Evolutionary conservation across 2,329 filamentous ascomycete genomes (phyloP).

Genomic region (Hypoxylon sp.): DNA sequence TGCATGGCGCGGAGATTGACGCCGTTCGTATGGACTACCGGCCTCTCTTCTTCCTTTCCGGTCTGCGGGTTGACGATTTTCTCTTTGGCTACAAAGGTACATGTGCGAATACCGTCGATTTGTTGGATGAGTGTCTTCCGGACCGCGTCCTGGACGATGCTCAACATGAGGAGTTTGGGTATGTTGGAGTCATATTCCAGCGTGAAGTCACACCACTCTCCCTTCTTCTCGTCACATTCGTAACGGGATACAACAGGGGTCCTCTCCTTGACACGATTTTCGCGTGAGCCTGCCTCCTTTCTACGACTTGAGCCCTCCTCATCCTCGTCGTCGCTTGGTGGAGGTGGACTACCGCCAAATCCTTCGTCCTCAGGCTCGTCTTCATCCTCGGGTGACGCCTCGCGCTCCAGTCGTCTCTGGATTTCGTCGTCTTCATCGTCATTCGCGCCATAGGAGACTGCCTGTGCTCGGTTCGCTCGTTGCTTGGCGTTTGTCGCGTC

Average conservation of each 20-base stretch:
- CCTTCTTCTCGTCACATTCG: slow-evolving; percentile 81
- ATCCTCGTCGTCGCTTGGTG: slow-evolving; percentile 59
- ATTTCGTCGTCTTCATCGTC: slow-evolving; percentile 91
- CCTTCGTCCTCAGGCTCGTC: slow-evolving; percentile 71
- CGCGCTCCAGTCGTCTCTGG: slow-evolving; percentile 73
- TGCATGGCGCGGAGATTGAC: slow-evolving; percentile 94
- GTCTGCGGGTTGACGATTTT: slow-evolving; percentile 64
- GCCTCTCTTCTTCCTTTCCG: slow-evolving; percentile 64
- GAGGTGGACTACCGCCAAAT: slow-evolving; percentile 65
- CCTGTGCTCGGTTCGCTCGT: slow-evolving; percentile 82
- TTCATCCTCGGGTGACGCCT: slow-evolving; percentile 70
- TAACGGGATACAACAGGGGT: slow-evolving; percentile 81
- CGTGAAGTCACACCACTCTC: slow-evolving; percentile 83
- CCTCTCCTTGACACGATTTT: slow-evolving; percentile 74
- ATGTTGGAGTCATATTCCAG: slow-evolving; percentile 85
- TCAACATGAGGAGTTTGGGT: slow-evolving; percentile 94
- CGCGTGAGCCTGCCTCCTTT: slow-evolving; percentile 62
- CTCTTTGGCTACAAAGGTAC: slow-evolving; percentile 76
- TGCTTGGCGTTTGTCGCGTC: slow-evolving; percentile 83
- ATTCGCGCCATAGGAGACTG: slow-evolving; percentile 90
- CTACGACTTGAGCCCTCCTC: slow-evolving; percentile 55
- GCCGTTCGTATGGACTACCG: slow-evolving; percentile 82
- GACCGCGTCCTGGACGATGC: slow-evolving; percentile 86
- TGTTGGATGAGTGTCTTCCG: slow-evolving; percentile 88
- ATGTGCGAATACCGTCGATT: slow-evolving; percentile 81